Conservation (phyloP, 2,329 filamentous ascomycete species). For the Fusarium sp. region DNA sequence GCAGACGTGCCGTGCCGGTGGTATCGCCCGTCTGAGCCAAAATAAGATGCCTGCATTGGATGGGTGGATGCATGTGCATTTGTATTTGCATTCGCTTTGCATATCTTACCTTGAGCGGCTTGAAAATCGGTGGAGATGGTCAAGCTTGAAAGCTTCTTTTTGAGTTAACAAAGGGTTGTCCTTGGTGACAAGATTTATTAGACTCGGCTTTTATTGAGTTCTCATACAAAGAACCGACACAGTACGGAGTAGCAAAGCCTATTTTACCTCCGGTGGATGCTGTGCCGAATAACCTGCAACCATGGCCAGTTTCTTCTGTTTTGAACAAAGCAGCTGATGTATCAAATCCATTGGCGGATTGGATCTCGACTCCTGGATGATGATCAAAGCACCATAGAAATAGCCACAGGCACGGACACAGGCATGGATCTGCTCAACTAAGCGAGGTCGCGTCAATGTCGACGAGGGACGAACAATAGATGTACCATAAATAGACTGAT, state of each 20-base stretch:
- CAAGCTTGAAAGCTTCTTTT: slow-evolving; percentile 20
- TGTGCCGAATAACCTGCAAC: slow-evolving; percentile 12
- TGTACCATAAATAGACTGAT: background rate
- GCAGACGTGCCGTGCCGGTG: background rate
- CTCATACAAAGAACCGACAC: background rate
- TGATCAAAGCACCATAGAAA: slow-evolving; percentile 13
- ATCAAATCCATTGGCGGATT: slow-evolving; percentile 15
- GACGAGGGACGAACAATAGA: background rate
- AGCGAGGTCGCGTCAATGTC: slow-evolving; percentile 5
- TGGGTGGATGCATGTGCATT: background rate
- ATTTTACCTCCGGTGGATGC: background rate
- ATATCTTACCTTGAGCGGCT: slow-evolving; percentile 1
- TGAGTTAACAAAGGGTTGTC: background rate
- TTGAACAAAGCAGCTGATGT: slow-evolving; percentile 9
- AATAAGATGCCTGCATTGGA: slow-evolving; percentile 5
- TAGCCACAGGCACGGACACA: background rate
- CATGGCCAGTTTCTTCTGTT: slow-evolving; percentile 1
- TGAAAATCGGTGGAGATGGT: slow-evolving; percentile 17
- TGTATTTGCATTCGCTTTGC: background rate
- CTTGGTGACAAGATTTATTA: background rate
- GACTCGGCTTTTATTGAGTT: background rate
- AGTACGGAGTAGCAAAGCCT: background rate
- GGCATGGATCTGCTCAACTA: slow-evolving; percentile 6
- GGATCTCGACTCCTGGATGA: slow-evolving; percentile 8
- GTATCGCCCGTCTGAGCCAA: slow-evolving; percentile 8